Conservation (phyloP, 2,329 filamentous ascomycete genomes). For the Anthostomella pinea region DNA sequence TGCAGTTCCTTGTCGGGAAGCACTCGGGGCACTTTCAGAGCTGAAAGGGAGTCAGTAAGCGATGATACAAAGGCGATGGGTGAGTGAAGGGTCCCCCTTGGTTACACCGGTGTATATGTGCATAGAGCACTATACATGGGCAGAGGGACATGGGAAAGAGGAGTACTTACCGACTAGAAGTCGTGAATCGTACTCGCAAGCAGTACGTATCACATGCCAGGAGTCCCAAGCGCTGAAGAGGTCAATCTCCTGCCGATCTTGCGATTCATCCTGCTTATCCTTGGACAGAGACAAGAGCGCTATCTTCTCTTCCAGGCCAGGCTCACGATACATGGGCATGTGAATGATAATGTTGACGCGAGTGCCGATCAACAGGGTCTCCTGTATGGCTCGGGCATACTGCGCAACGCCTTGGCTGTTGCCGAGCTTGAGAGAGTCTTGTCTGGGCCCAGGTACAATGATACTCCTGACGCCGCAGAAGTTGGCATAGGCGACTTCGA, state of each 20-base stretch:
- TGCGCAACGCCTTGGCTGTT: slow-evolving; percentile 59
- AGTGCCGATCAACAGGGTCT: slow-evolving; percentile 70
- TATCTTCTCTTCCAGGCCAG: slow-evolving; percentile 52
- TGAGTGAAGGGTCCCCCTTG: too few relatives aligned
- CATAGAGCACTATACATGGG: too few relatives aligned
- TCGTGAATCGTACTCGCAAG: slow-evolving; percentile 80
- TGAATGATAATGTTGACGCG: slow-evolving; percentile 80
- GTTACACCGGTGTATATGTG: too few relatives aligned
- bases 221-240: slow-evolving; percentile 85
- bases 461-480: slow-evolving; percentile 89
- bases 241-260: slow-evolving; percentile 56
- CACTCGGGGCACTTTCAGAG: slow-evolving; percentile 54
- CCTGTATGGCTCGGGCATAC: slow-evolving; percentile 80
- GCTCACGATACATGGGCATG: slow-evolving; percentile 78
- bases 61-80: too few relatives aligned
- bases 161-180: slow-evolving; percentile 74
- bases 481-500: slow-evolving; percentile 91
- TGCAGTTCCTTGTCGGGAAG: slow-evolving; percentile 61
- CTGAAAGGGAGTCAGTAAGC: slow-evolving; percentile 37
- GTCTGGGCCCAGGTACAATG: slow-evolving; percentile 73
- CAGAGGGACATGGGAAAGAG: slow-evolving; percentile 6
- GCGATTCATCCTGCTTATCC: slow-evolving; percentile 31
- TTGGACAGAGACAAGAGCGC: slow-evolving; percentile 49
- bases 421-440: slow-evolving; percentile 53
- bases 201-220: slow-evolving; percentile 82